phyloP scores from a whole-genome alignment of 441 rosid species.

The Erysimum cheiri region DNA sequence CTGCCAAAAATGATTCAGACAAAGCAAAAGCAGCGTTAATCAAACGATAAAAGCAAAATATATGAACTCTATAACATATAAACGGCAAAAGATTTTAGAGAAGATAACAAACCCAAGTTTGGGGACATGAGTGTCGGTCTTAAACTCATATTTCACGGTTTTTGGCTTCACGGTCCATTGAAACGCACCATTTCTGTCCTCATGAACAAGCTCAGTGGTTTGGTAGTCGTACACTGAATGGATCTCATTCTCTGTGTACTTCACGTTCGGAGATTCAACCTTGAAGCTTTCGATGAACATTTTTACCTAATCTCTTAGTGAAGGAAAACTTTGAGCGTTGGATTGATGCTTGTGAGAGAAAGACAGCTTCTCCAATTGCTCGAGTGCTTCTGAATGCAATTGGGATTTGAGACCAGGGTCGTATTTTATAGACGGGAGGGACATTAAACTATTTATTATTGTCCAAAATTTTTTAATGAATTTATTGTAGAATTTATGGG shows the following conservation, averaged over 20 bases:
- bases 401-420: slow-evolving; percentile 24
- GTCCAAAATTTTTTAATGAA: not conserved
- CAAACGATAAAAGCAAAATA: not conserved
- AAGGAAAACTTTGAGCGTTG: not conserved
- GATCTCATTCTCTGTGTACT: slow-evolving; percentile 82
- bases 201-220: slow-evolving; percentile 91
- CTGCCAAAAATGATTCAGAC: slow-evolving; percentile 39
- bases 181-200: slow-evolving; percentile 71
- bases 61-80: not conserved
- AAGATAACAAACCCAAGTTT: slow-evolving; percentile 53
- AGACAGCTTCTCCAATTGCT: not conserved
- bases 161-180: slow-evolving; percentile 94
- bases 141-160: slow-evolving; percentile 85
- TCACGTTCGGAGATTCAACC: slow-evolving; percentile 88
- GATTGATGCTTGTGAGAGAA: slow-evolving; percentile 1
- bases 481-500: not conserved
- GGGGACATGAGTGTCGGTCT: slow-evolving; percentile 76
- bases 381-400: slow-evolving; percentile 16
- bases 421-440: slow-evolving; percentile 34
- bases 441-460: not conserved
- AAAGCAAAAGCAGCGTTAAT: not conserved
- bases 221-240: slow-evolving; percentile 86
- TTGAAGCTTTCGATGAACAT: slow-evolving; percentile 88
- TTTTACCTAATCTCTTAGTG: slow-evolving; percentile 21
- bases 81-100: not conserved